phyloP scores from a whole-genome alignment of 2,329 filamentous ascomycete species.

The Ilyonectria mors-panacis region DNA sequence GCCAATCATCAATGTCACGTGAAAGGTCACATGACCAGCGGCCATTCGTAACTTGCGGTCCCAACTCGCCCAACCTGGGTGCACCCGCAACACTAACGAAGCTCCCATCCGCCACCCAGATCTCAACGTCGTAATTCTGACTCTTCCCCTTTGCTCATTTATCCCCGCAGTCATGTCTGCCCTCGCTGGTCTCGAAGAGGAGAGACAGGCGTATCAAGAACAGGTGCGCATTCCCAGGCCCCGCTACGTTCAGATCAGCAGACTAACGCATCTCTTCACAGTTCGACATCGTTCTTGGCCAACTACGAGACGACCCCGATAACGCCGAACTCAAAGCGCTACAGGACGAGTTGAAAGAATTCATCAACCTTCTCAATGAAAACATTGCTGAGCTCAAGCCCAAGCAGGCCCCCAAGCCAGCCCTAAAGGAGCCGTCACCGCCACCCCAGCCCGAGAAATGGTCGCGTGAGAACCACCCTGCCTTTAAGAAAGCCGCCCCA shows the following conservation, averaged over 20 bases:
- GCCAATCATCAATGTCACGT: background rate
- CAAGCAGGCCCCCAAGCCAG: constrained; percentile 61
- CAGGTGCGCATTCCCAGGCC: constrained; percentile 60
- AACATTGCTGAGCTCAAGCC: constrained; percentile 84
- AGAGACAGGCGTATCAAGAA: constrained; percentile 69
- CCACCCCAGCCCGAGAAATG: constrained; percentile 78
- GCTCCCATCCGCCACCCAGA: constrained; percentile 8
- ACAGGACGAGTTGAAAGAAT: constrained; percentile 84
- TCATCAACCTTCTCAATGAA: constrained; percentile 84
- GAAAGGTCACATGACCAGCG: constrained; percentile 21
- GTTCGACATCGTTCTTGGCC: constrained; percentile 83
- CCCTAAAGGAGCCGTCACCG: constrained; percentile 61
- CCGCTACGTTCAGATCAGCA: constrained; percentile 2
- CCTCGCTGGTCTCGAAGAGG: constrained; percentile 63
- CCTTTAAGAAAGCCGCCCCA: constrained; percentile 71
- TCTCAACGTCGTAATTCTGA: background rate
- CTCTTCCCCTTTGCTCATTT: background rate
- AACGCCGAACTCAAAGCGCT: constrained; percentile 84
- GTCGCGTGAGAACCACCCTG: constrained; percentile 85
- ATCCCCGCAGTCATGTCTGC: constrained; percentile 47
- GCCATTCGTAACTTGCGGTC: background rate
- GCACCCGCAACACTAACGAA: constrained; percentile 13
- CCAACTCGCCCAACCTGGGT: constrained; percentile 15
- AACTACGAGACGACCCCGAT: constrained; percentile 84
- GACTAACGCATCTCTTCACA: constrained; percentile 54